Conservation (phyloP, 495 filamentous ascomycete species). For the Penicillium paradoxum region DNA sequence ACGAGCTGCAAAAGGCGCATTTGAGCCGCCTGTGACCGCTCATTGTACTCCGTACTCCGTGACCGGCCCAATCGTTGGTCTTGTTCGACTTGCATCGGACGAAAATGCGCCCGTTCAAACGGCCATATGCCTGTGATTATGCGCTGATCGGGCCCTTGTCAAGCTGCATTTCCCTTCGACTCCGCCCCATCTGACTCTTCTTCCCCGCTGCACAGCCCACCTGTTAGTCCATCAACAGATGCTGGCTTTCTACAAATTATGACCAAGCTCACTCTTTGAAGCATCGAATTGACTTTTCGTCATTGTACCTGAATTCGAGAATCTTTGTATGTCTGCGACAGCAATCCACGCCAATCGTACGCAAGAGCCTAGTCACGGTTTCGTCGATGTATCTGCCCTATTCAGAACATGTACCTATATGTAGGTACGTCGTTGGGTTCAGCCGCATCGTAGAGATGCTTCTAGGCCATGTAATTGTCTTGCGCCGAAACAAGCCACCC, state of each 20-base stretch:
- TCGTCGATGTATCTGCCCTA: too few species aligned
- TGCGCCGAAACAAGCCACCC: too few species aligned
- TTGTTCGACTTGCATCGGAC: not conserved
- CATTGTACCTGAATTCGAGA: not conserved
- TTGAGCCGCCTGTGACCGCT: slow-evolving; percentile 5
- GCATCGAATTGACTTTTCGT: not conserved
- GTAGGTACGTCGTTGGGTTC: too few species aligned
- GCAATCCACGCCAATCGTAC: too few species aligned
- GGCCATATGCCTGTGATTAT: not conserved
- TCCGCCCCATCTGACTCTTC: not conserved
- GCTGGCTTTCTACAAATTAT: not conserved
- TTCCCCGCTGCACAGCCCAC: slow-evolving; percentile 5
- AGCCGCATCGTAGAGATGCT: too few species aligned
- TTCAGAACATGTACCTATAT: too few species aligned
- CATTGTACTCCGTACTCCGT: not conserved
- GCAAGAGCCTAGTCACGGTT: too few species aligned
- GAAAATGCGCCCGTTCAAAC: not conserved
- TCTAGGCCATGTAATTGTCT: too few species aligned
- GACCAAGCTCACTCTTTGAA: not conserved
- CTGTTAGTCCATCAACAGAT: not conserved
- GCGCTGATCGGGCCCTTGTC: not conserved
- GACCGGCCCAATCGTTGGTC: not conserved
- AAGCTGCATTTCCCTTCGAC: not conserved
- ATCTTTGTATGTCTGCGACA: not conserved
- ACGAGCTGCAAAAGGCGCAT: not conserved